Percentiles rank a stretch among this genome's conserved stretches.
Evolutionary conservation across 768 basidiomycete genomes (phyloP).

Genomic region (Boletus sensibilis): DNA sequence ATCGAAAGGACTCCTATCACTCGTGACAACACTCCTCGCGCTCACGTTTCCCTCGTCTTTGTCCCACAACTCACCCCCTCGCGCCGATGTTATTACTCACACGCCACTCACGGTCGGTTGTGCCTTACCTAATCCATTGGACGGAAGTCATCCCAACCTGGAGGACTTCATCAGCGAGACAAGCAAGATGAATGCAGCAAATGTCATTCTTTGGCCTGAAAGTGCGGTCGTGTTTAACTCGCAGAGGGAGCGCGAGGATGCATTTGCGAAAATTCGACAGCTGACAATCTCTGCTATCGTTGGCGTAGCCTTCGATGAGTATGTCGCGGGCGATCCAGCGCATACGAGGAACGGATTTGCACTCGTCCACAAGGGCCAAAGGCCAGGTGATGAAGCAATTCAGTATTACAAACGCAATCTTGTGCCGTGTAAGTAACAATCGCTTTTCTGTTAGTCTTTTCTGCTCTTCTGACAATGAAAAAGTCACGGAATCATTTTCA

Average conservation of each 20-base stretch:
- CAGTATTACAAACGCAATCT: constrained; percentile 75
- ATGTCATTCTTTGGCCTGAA: constrained; percentile 78
- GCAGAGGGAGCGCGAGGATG: constrained; percentile 45
- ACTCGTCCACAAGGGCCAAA: constrained; percentile 44
- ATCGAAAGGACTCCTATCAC: constrained; percentile 32
- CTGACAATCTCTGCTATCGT: constrained; percentile 40
- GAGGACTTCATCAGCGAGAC: constrained; percentile 65
- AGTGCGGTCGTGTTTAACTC: constrained; percentile 67
- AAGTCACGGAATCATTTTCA: constrained; percentile 79
- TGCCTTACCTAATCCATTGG: constrained; percentile 51
- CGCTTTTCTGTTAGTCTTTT: not conserved
- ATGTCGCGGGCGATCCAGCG: constrained; percentile 38
- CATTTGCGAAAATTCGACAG: constrained; percentile 45
- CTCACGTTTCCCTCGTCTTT: constrained; percentile 60
- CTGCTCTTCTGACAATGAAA: not conserved
- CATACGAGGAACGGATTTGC: constrained; percentile 63
- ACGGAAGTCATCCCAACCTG: constrained; percentile 46
- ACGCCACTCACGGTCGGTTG: constrained; percentile 68
- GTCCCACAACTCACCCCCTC: constrained; percentile 38
- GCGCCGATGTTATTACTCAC: constrained; percentile 34
- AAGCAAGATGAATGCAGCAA: constrained; percentile 44
- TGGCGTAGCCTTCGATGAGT: constrained; percentile 74
- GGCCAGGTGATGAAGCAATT: constrained; percentile 38
- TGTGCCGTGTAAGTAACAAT: constrained; percentile 62
- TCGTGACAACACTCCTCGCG: constrained; percentile 40